phyloP scores from a whole-genome alignment of 192 early-diverging fungal species.

The Backusella macrospora region DNA sequence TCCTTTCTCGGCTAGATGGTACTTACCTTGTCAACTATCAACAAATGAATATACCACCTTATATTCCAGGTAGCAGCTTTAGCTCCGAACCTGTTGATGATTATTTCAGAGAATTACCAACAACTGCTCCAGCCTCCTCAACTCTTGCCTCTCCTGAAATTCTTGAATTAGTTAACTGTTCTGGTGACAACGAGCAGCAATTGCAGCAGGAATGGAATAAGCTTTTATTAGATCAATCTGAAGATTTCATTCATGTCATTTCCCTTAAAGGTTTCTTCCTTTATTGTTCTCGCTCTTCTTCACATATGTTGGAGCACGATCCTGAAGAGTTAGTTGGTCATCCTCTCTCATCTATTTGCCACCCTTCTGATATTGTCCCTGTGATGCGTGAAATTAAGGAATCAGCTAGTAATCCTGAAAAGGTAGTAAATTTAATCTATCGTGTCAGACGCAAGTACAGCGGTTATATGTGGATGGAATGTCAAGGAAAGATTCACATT shows the following conservation, averaged over 20 bases:
- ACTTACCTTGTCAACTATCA: constrained; percentile 58
- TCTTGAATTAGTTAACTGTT: constrained; percentile 40
- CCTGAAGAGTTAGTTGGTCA: constrained; percentile 59
- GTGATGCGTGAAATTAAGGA: constrained; percentile 68
- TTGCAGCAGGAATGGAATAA: constrained; percentile 42
- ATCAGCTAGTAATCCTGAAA: constrained; percentile 35
- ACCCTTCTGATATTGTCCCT: constrained; percentile 65
- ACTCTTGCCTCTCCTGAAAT: constrained; percentile 35
- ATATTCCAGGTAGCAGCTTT: constrained; percentile 36
- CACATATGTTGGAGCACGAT: constrained; percentile 54
- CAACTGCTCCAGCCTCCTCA: constrained; percentile 24
- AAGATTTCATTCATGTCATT: constrained; percentile 67
- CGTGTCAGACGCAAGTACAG: constrained; percentile 56
- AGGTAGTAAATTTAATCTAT: constrained; percentile 57
- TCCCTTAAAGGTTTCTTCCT: constrained; percentile 72
- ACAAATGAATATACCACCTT: constrained; percentile 42
- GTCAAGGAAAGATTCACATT: constrained; percentile 63
- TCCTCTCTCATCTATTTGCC: constrained; percentile 59
- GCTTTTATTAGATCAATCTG: constrained; percentile 52
- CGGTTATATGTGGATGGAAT: constrained; percentile 67
- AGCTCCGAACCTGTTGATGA: constrained; percentile 39
- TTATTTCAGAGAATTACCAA: constrained; percentile 43
- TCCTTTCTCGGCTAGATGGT: constrained; percentile 41
- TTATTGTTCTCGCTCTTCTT: constrained; percentile 53
- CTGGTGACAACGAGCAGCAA: constrained; percentile 33